Percentiles rank a stretch among this genome's conserved stretches.
Conservation (phyloP, 805 yeast genomes). For the Priceomyces melissophilus region DNA sequence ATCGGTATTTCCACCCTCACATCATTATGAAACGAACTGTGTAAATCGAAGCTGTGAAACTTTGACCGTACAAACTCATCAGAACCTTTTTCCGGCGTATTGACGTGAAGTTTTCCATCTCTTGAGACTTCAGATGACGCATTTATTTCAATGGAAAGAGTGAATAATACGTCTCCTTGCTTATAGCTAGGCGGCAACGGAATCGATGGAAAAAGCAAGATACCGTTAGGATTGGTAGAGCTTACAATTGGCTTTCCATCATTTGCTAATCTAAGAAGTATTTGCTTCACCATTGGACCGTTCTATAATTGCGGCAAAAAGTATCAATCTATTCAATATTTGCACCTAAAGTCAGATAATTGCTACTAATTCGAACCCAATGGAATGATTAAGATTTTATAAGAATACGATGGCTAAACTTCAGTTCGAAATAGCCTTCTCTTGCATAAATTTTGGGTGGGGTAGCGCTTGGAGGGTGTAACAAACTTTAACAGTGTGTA, state of each 20-base stretch:
- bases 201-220: constrained; percentile 47
- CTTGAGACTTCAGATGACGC: constrained; percentile 75
- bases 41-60: constrained; percentile 50
- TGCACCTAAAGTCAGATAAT: too few relatives aligned
- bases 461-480: too few relatives aligned
- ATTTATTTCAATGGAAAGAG: constrained; percentile 59
- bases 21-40: constrained; percentile 63
- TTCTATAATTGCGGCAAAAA: too few relatives aligned
- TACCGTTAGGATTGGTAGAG: constrained; percentile 41
- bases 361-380: too few relatives aligned
- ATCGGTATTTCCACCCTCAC: constrained; percentile 58
- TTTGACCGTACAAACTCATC: constrained; percentile 53
- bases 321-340: too few relatives aligned
- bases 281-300: constrained; percentile 20
- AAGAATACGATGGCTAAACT: too few relatives aligned
- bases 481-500: too few relatives aligned
- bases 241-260: constrained; percentile 45
- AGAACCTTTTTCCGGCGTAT: constrained; percentile 51
- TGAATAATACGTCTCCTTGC: constrained; percentile 41
- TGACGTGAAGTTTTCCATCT: constrained; percentile 70
- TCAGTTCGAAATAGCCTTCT: too few relatives aligned
- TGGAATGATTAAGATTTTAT: too few relatives aligned
- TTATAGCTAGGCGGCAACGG: constrained; percentile 31
- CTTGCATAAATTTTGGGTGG: too few relatives aligned
- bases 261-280: constrained; percentile 45